A percentile compares a stretch with the other conserved stretches of the same genome.
Evolutionary conservation across 2,329 filamentous ascomycete genomes (phyloP).

Genomic region (Fusarium caatingaense): DNA sequence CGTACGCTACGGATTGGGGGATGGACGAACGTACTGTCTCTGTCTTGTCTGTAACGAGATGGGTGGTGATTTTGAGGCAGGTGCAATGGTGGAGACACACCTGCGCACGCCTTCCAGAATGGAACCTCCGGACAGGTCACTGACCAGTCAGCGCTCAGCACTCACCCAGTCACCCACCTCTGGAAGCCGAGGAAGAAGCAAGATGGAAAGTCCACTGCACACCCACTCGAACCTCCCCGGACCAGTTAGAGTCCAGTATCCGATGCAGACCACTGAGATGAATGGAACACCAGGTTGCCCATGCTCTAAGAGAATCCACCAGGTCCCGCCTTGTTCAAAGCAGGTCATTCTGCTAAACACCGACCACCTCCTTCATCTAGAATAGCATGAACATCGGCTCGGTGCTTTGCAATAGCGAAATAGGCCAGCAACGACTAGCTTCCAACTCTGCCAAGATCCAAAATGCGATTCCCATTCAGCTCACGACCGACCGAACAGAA

Average conservation of each 20-base stretch:
- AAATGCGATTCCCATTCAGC: slow-evolving; percentile 21
- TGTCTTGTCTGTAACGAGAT: slow-evolving; percentile 4
- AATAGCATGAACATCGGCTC: slow-evolving; percentile 29
- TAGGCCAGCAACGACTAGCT: slow-evolving; percentile 4
- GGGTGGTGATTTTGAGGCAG: slow-evolving; percentile 39
- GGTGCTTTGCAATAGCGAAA: slow-evolving; percentile 11
- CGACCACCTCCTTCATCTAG: slow-evolving; percentile 46
- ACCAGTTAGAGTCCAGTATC: slow-evolving; percentile 13
- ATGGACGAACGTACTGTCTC: slow-evolving; percentile 11
- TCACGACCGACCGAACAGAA: slow-evolving; percentile 5
- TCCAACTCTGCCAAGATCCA: background rate
- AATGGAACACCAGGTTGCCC: slow-evolving; percentile 32
- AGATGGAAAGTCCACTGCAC: slow-evolving; percentile 43
- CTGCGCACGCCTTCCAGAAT: slow-evolving; percentile 38
- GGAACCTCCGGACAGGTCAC: slow-evolving; percentile 43
- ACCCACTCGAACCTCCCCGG: slow-evolving; percentile 34
- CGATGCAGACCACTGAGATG: slow-evolving; percentile 21
- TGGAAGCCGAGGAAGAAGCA: slow-evolving; percentile 47
- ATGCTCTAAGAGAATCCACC: slow-evolving; percentile 30
- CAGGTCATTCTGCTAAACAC: slow-evolving; percentile 38
- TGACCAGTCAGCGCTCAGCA: slow-evolving; percentile 8
- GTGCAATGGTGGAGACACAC: slow-evolving; percentile 36
- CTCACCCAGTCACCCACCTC: slow-evolving; percentile 9
- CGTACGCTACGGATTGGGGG: slow-evolving; percentile 17
- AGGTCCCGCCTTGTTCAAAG: slow-evolving; percentile 34